These are phyloP conservation scores for Syzygium aqueum DNA, from an alignment of 345 rosid species.

Conservation along the genomic window DNA sequence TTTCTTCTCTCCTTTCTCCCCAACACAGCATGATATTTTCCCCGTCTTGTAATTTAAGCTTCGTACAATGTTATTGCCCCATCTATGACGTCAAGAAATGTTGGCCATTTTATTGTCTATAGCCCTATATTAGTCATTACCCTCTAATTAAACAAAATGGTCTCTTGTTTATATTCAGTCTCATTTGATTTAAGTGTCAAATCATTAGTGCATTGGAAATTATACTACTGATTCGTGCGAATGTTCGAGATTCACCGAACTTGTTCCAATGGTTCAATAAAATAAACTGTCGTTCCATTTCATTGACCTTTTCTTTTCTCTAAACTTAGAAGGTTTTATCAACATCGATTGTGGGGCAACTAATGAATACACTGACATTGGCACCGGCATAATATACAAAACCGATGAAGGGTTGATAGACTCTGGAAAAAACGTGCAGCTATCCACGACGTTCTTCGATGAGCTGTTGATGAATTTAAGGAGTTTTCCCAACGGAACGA, in stretches of 20 bases:
- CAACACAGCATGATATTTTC: neutral
- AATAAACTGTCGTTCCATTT: too few relatives aligned
- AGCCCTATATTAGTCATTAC: too few relatives aligned
- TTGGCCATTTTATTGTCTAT: too few relatives aligned
- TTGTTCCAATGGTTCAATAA: too few relatives aligned
- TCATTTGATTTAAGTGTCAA: too few relatives aligned
- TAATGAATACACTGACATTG: neutral
- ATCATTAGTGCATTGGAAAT: too few relatives aligned
- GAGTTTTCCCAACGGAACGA: constrained; percentile 5
- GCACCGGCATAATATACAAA: neutral
- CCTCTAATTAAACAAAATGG: too few relatives aligned
- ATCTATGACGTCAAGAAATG: neutral
- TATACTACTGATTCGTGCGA: too few relatives aligned
- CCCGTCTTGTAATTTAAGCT: neutral
- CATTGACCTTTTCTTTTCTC: too few relatives aligned
- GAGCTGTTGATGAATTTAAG: too few relatives aligned
- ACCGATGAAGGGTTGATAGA: neutral
- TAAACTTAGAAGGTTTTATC: constrained; percentile 3
- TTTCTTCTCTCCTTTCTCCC: neutral
- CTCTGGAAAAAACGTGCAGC: neutral
- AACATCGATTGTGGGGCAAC: constrained; percentile 15
- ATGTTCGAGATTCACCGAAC: too few relatives aligned
- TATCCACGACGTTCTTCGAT: neutral
- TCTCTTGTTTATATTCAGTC: too few relatives aligned
- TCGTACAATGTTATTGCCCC: neutral